Conservation (phyloP, 179 eudicot genomes). For the Dionaea muscipula region DNA sequence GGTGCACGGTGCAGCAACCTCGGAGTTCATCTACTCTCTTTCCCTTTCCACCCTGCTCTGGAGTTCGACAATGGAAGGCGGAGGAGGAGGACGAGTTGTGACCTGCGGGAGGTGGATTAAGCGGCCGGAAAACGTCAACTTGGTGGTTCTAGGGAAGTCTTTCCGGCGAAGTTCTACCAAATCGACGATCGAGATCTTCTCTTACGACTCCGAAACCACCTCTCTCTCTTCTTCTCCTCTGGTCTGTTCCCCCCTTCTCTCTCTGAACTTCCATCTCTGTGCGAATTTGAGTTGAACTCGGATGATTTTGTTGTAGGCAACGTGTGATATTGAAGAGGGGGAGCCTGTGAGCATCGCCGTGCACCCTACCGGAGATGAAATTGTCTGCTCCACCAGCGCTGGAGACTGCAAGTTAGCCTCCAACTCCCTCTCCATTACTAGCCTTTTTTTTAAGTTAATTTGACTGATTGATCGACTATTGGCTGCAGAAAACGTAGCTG, state of each 20-base stretch:
- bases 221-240: constrained; percentile 58
- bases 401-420: constrained; percentile 59
- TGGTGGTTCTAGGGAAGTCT: constrained; percentile 51
- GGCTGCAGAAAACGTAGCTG: no score
- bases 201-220: constrained; percentile 36
- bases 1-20: no score
- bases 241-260: constrained; percentile 23
- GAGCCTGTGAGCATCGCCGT: constrained; percentile 51
- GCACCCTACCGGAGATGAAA: constrained; percentile 76
- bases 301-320: constrained; percentile 19
- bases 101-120: constrained; percentile 75
- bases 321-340: constrained; percentile 54
- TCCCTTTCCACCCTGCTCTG: no score
- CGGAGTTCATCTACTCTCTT: no score
- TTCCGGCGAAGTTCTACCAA: constrained; percentile 17
- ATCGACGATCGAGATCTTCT: constrained; percentile 54
- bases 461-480: no score
- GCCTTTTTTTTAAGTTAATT: background rate
- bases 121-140: constrained; percentile 70
- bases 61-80: constrained; percentile 15
- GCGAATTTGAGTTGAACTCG: background rate
- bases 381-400: constrained; percentile 61
- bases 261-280: background rate
- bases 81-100: constrained; percentile 41
- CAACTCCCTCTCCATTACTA: background rate